phyloP scores from a whole-genome alignment of 116 monocot genomes.

The Dioscorea cayenensis region DNA sequence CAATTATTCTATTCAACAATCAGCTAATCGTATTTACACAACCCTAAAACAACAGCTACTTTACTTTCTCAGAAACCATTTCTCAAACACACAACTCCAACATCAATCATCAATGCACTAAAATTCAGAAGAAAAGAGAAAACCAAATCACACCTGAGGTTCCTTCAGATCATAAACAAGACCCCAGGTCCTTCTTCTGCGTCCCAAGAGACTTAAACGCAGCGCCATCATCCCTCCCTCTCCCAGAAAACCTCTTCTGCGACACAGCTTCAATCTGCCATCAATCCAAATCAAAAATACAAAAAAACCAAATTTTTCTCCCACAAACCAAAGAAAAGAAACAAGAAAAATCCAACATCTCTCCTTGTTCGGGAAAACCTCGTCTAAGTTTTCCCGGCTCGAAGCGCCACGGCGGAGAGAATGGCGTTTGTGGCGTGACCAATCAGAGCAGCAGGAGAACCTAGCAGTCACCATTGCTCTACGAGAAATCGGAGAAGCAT shows the following conservation, averaged over 20 bases:
- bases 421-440: slow-evolving; percentile 2
- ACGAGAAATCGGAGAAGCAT: neutral
- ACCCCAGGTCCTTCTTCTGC: slow-evolving; percentile 42
- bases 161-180: slow-evolving; percentile 40
- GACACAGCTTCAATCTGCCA: slow-evolving; percentile 15
- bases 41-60: neutral
- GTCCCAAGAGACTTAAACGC: slow-evolving; percentile 31
- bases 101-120: too few relatives aligned
- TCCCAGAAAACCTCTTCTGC: slow-evolving; percentile 24
- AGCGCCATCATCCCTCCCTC: slow-evolving; percentile 30
- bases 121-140: too few relatives aligned
- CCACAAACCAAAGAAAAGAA: neutral
- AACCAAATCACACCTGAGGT: slow-evolving; percentile 25
- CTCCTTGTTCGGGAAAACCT: neutral
- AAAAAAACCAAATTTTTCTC: neutral
- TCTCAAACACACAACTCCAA: too few relatives aligned
- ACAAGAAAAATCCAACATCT: neutral
- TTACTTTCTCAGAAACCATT: neutral
- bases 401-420: neutral
- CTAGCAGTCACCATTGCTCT: neutral
- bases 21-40: too few relatives aligned
- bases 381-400: slow-evolving; percentile 3
- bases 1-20: too few relatives aligned
- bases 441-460: slow-evolving; percentile 14
- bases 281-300: neutral